phyloP scores from a whole-genome alignment of 192 early-diverging fungal genomes.

The Backusella mclennaniae region DNA sequence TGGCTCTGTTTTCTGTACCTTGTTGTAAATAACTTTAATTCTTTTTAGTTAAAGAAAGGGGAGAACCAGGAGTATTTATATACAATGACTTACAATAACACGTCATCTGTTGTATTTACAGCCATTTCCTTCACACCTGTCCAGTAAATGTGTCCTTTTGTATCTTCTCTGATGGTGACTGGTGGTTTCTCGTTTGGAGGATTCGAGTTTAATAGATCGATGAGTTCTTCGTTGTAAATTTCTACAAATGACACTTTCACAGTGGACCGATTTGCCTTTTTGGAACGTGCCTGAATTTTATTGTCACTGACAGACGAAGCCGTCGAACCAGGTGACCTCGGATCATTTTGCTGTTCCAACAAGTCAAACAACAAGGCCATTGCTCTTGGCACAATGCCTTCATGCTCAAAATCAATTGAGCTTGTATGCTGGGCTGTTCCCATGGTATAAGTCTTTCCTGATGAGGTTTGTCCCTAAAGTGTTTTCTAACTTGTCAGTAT shows the following conservation, averaged over 20 bases:
- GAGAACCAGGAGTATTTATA: background rate
- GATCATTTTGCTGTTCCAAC: conserved; percentile 15
- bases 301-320: background rate
- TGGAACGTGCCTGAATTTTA: conserved; percentile 5
- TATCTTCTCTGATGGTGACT: conserved; percentile 81
- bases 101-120: conserved; percentile 69
- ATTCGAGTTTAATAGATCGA: conserved; percentile 80
- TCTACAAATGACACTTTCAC: conserved; percentile 90
- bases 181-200: conserved; percentile 54
- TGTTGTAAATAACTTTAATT: conserved; percentile 49
- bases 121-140: conserved; percentile 78
- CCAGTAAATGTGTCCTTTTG: conserved; percentile 85
- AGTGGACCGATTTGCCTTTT: conserved; percentile 27
- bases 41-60: background rate
- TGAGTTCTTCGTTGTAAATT: conserved; percentile 95
- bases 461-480: conserved; percentile 77
- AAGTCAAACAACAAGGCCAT: conserved; percentile 60
- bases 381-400: conserved; percentile 75
- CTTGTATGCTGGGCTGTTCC: conserved; percentile 61
- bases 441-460: conserved; percentile 97
- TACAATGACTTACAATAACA: conserved; percentile 54
- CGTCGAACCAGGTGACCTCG: background rate
- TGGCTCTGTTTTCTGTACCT: conserved; percentile 80
- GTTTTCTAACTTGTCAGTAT: background rate
- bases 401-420: conserved; percentile 24